phyloP scores from a whole-genome alignment of 2,329 filamentous ascomycete genomes.

The Lachnellula willkommii region DNA sequence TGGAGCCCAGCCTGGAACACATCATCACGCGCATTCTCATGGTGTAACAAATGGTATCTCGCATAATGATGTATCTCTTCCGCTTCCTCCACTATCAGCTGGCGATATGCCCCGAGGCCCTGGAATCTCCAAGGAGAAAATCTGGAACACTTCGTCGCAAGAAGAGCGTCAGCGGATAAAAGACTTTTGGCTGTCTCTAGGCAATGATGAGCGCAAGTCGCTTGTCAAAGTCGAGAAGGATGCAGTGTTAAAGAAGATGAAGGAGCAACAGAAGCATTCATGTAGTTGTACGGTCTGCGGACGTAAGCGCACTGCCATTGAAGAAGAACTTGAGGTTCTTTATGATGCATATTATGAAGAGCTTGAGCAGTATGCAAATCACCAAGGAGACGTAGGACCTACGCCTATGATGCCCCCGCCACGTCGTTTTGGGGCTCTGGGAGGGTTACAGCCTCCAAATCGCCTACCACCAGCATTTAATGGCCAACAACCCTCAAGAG shows the following conservation, averaged over 20 bases:
- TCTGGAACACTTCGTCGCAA: constrained; percentile 93
- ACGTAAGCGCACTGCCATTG: constrained; percentile 91
- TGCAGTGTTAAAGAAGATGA: constrained; percentile 97
- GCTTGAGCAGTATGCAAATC: constrained; percentile 93
- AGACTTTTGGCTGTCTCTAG: constrained; percentile 93
- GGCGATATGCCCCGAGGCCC: constrained; percentile 35
- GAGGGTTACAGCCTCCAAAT: constrained; percentile 51
- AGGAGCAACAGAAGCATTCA: constrained; percentile 98
- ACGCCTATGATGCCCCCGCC: constrained; percentile 64
- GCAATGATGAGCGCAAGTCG: constrained; percentile 90
- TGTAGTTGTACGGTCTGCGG: constrained; percentile 98
- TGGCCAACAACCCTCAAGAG: constrained; percentile 65
- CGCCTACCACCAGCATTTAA: constrained; percentile 53
- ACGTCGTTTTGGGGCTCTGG: constrained; percentile 55
- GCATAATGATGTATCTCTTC: constrained; percentile 28
- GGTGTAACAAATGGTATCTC: constrained; percentile 24
- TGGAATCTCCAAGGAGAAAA: constrained; percentile 61
- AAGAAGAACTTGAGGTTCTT: constrained; percentile 93
- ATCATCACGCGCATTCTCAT: constrained; percentile 14
- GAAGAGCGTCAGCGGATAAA: constrained; percentile 97
- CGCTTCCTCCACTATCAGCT: constrained; percentile 36
- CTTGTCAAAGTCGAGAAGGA: constrained; percentile 98
- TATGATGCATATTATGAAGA: constrained; percentile 99
- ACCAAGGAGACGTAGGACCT: constrained; percentile 65
- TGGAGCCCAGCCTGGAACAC: constrained; percentile 14